Evolutionary conservation across 805 yeast genomes (phyloP).

Genomic region (Kluyveromyces nonfermentans): DNA sequence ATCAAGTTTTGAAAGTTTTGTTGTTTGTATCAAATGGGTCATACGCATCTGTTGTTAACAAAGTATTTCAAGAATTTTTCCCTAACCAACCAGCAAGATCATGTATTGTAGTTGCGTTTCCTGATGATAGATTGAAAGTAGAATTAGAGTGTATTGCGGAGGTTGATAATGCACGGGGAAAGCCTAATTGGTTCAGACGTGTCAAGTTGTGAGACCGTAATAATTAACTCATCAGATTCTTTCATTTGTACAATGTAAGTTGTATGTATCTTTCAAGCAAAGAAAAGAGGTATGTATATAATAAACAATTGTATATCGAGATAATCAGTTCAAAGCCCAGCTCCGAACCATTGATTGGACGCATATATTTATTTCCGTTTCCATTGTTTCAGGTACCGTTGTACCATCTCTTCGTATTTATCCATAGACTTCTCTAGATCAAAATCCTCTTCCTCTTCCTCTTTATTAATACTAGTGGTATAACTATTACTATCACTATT

Average conservation of each 20-base stretch:
- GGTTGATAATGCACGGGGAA: neutral
- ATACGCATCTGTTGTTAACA: conserved; percentile 36
- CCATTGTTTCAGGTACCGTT: conserved; percentile 3
- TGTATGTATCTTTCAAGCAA: too few species aligned
- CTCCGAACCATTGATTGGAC: too few species aligned
- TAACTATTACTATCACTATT: neutral
- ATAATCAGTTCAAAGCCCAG: too few species aligned
- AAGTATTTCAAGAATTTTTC: conserved; percentile 38
- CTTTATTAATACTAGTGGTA: too few species aligned
- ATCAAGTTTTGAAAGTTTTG: conserved; percentile 40
- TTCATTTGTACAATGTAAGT: too few species aligned
- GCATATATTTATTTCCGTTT: neutral
- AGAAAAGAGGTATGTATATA: too few species aligned
- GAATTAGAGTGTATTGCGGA: conserved; percentile 43
- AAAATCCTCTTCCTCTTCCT: neutral
- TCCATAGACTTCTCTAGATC: conserved; percentile 2
- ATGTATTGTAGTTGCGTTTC: conserved; percentile 43
- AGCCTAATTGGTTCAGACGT: conserved; percentile 6
- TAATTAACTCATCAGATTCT: too few species aligned
- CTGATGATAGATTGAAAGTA: conserved; percentile 39
- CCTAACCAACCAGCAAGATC: conserved; percentile 44
- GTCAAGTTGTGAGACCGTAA: conserved; percentile 9
- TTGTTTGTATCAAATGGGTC: conserved; percentile 38
- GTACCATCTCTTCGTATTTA: conserved; percentile 2
- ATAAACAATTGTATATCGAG: too few species aligned